Conservation (phyloP, 129 eudicot genomes). For the Gnaphalium uliginosum region DNA sequence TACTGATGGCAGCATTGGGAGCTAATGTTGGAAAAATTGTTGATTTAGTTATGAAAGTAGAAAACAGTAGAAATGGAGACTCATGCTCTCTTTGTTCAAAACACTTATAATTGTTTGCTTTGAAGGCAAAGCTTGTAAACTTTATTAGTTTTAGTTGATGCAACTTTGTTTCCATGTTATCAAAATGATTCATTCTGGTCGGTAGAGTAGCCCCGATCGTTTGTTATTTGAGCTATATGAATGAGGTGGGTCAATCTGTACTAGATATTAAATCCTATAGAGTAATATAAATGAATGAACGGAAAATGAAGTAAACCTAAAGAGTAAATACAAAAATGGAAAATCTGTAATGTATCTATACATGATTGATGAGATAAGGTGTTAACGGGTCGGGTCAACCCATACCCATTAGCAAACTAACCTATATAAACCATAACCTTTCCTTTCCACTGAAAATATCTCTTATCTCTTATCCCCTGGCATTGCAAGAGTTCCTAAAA, state of each 20-base stretch:
- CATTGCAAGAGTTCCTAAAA: slow-evolving; percentile 18
- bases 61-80: slow-evolving; percentile 4
- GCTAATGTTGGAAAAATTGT: not conserved
- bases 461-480: slow-evolving; percentile 30
- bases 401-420: slow-evolving; percentile 22
- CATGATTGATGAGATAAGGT: slow-evolving; percentile 19
- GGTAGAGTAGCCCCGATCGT: not conserved
- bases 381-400: slow-evolving; percentile 35
- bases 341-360: not conserved
- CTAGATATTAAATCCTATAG: not conserved
- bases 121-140: not conserved
- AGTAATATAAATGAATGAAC: not conserved
- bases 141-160: not conserved
- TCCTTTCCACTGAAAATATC: slow-evolving; percentile 23
- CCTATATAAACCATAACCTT: slow-evolving; percentile 11
- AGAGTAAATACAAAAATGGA: not conserved
- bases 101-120: not conserved
- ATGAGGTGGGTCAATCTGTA: not conserved
- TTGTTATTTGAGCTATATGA: not conserved
- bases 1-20: not conserved
- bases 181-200: not conserved
- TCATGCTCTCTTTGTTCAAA: too few species aligned
- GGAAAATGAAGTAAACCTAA: not conserved
- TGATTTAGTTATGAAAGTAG: not conserved
- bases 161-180: not conserved